Percentiles rank a stretch among this genome's conserved stretches.
Evolutionary conservation across 23 red algal species (phyloP).

Genomic region (Chondrus crispus): DNA sequence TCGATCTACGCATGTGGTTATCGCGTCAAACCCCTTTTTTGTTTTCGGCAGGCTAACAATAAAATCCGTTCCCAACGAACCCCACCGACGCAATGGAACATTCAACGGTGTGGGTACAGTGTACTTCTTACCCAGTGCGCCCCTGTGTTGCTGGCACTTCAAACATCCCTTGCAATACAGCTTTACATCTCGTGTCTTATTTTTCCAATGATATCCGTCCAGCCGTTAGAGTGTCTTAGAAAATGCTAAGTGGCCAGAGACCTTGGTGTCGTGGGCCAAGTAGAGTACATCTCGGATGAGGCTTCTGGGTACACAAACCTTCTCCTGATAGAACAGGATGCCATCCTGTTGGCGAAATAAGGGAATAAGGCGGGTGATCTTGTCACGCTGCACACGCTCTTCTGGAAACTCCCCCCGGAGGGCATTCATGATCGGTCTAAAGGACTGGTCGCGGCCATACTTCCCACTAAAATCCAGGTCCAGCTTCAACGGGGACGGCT

Average conservation of each 20-base stretch:
- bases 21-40: neutral
- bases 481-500: neutral
- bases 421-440: neutral
- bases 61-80: neutral
- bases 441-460: neutral
- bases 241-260: neutral
- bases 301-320: neutral
- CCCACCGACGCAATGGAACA: neutral
- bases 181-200: neutral
- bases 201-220: neutral
- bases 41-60: slow-evolving; percentile 8
- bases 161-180: neutral
- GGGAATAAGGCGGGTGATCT: neutral
- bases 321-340: neutral
- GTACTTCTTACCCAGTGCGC: neutral
- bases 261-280: neutral
- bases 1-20: neutral
- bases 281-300: neutral
- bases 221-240: neutral
- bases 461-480: neutral
- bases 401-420: neutral
- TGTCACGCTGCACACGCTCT: neutral
- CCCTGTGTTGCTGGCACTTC: neutral
- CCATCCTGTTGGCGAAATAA: neutral
- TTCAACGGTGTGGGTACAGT: neutral